Percentiles rank a stretch among this genome's conserved stretches.
These are phyloP conservation scores for Achlya hypogyna DNA, from an alignment of 352 stramenopile genomes.

Conservation along the genomic window DNA sequence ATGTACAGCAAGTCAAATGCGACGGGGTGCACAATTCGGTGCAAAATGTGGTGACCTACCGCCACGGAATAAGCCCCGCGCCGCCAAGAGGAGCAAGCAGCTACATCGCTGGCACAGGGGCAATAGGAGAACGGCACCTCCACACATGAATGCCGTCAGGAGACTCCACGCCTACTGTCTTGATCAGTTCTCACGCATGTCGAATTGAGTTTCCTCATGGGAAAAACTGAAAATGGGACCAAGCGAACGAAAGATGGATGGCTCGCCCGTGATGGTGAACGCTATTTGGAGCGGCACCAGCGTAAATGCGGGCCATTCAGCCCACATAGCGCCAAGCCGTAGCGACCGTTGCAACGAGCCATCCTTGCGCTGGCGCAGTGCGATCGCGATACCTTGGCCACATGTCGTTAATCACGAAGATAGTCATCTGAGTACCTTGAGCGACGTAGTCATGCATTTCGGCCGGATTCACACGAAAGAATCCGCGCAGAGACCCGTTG, in stretches of 20 bases:
- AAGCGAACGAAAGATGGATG: not conserved
- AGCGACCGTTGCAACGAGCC: not conserved
- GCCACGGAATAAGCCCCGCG: not conserved
- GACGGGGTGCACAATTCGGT: not conserved
- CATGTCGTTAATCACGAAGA: not conserved
- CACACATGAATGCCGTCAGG: too few relatives aligned
- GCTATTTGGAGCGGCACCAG: conserved; percentile 1
- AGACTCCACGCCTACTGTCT: too few relatives aligned
- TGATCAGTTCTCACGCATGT: not conserved
- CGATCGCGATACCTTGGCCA: conserved; percentile 8
- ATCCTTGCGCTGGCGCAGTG: conserved; percentile 1
- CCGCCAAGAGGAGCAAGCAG: not conserved
- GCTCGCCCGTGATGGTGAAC: not conserved
- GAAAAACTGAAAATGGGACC: not conserved
- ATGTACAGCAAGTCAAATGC: conserved; percentile 14
- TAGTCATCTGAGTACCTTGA: not conserved
- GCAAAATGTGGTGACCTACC: not conserved
- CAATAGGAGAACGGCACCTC: too few relatives aligned
- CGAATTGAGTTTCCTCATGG: not conserved
- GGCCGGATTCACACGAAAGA: not conserved
- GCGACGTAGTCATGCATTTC: not conserved
- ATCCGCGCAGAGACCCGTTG: not conserved
- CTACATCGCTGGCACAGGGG: not conserved
- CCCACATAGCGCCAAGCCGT: conserved; percentile 2
- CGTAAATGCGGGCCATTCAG: conserved; percentile 9